Evolutionary conservation across 202 grass and related monocot species (phyloP).

Genomic region (Dendrocalamus latiflorus): DNA sequence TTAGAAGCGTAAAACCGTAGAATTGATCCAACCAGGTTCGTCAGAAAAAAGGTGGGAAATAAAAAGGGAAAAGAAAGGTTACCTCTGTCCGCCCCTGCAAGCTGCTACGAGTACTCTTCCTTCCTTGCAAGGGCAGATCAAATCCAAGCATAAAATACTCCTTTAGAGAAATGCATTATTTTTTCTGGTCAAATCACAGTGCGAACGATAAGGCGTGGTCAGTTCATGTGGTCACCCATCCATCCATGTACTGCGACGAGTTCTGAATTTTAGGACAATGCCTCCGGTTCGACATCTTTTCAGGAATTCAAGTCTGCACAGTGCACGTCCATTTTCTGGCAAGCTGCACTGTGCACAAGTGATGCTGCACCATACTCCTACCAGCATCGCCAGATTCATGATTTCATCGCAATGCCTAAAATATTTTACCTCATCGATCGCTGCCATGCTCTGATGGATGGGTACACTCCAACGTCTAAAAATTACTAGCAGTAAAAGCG

Average conservation of each 20-base stretch:
- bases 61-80: background rate
- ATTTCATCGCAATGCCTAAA: background rate
- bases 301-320: constrained; percentile 15
- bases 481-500: background rate
- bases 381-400: background rate
- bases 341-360: background rate
- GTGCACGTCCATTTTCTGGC: background rate
- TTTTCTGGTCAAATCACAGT: constrained; percentile 1
- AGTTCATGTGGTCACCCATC: background rate
- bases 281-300: background rate
- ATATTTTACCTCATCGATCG: background rate
- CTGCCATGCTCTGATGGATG: background rate
- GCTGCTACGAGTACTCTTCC: background rate
- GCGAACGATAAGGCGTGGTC: constrained; percentile 23
- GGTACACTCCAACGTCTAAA: background rate
- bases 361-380: background rate
- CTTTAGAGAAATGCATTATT: background rate
- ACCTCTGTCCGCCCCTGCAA: background rate
- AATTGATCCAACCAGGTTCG: background rate
- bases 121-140: background rate
- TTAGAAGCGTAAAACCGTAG: background rate
- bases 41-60: background rate
- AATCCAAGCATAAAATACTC: constrained; percentile 14
- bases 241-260: background rate
- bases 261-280: constrained; percentile 16